Conservation (phyloP, 2,329 filamentous ascomycete genomes). For the Tetracladium maxilliforme region DNA sequence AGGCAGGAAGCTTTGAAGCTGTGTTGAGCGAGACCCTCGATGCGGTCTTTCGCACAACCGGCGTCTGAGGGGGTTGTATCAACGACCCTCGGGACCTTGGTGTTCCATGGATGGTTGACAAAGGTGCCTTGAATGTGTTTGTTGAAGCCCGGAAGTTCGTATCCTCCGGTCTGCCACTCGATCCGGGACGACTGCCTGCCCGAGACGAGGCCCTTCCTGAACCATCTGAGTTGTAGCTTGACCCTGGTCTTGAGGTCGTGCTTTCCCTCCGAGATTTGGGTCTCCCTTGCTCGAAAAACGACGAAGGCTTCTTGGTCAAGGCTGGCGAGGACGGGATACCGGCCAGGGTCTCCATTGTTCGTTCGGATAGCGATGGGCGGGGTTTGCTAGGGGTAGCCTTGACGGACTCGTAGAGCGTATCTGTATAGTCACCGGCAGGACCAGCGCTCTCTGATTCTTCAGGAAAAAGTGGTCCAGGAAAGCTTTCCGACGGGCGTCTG, state of each 20-base stretch:
- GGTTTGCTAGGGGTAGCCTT: too few species aligned
- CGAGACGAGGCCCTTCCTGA: conserved; percentile 35
- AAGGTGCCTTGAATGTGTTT: conserved; percentile 25
- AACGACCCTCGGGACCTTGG: too few species aligned
- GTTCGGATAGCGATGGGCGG: conserved; percentile 64
- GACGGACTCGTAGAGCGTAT: too few species aligned
- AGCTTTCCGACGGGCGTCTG: too few species aligned
- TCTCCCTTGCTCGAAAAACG: conserved; percentile 56
- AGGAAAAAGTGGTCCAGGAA: too few species aligned
- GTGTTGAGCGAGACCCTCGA: too few species aligned
- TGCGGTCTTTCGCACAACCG: too few species aligned
- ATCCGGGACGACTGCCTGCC: conserved; percentile 37
- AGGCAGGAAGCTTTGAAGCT: too few species aligned
- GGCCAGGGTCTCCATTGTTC: conserved; percentile 74
- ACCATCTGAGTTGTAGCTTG: conserved; percentile 44
- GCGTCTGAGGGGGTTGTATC: too few species aligned
- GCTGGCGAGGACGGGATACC: conserved; percentile 66
- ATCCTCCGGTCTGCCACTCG: conserved; percentile 33
- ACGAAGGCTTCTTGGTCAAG: conserved; percentile 48
- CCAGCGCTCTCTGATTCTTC: too few species aligned
- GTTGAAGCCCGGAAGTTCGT: conserved; percentile 26
- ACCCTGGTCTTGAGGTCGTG: conserved; percentile 19
- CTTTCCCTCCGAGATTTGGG: conserved; percentile 15
- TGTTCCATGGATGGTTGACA: too few species aligned
- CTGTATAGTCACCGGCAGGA: too few species aligned